Conservation (phyloP, 2,329 filamentous ascomycete species). For the Diaporthe helianthi region DNA sequence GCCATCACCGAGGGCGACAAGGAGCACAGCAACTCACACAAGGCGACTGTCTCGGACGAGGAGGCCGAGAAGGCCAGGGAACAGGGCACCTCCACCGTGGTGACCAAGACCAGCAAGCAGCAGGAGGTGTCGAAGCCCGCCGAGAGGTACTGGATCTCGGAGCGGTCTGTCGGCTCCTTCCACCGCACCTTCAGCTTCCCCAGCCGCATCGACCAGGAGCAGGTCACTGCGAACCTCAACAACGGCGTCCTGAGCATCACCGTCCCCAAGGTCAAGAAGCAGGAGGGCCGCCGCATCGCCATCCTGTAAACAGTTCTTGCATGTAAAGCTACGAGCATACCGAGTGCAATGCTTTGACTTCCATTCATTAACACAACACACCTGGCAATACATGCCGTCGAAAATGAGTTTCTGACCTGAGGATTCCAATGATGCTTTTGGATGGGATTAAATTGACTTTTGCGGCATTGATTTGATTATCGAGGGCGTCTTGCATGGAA, state of each 20-base stretch:
- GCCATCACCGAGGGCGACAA: constrained; percentile 50
- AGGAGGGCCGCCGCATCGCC: constrained; percentile 60
- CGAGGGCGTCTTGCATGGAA: not conserved
- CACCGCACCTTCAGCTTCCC: constrained; percentile 74
- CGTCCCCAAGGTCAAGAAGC: constrained; percentile 72
- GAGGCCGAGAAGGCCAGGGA: constrained; percentile 45
- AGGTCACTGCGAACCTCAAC: constrained; percentile 67
- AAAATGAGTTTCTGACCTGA: not conserved
- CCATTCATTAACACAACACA: not conserved
- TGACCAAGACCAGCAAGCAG: constrained; percentile 36
- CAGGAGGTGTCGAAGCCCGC: constrained; percentile 38
- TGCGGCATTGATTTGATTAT: not conserved
- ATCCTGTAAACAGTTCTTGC: constrained; percentile 52
- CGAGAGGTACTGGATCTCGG: constrained; percentile 71
- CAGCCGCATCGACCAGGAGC: constrained; percentile 65
- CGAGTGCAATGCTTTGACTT: not conserved
- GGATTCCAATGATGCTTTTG: constrained; percentile 4
- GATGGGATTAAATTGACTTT: not conserved
- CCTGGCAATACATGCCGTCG: not conserved
- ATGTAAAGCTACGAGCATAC: not conserved
- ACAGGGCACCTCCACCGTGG: constrained; percentile 41
- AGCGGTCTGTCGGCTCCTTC: constrained; percentile 73
- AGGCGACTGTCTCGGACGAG: constrained; percentile 73
- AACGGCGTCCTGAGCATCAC: constrained; percentile 70
- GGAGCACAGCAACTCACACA: constrained; percentile 48